A percentile compares a stretch with the other conserved stretches of the same genome.
phyloP scores from a whole-genome alignment of 768 basidiomycete species.

The Boletales sp. region DNA sequence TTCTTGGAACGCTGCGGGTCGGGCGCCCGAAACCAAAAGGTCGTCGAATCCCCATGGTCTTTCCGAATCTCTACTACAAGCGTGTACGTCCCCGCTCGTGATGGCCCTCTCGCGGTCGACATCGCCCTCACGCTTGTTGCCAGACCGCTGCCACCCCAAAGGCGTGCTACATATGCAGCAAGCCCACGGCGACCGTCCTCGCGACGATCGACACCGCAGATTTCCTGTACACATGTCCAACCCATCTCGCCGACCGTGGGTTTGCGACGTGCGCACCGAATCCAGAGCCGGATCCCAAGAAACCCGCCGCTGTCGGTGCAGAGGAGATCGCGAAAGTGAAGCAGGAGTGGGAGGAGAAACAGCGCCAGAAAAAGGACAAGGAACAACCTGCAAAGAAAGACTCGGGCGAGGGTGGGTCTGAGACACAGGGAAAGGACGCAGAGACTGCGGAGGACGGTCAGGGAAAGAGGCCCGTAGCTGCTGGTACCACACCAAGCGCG shows the following conservation, averaged over 20 bases:
- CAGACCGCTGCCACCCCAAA: constrained; percentile 77
- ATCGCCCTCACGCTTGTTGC: background rate
- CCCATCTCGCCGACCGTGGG: constrained; percentile 76
- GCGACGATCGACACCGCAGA: constrained; percentile 81
- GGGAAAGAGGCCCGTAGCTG: constrained; percentile 20
- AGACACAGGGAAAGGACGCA: constrained; percentile 11
- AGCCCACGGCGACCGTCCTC: constrained; percentile 79
- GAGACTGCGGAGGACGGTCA: constrained; percentile 14
- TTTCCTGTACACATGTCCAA: constrained; percentile 80
- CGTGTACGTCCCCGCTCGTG: constrained; percentile 51
- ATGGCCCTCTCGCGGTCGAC: background rate
- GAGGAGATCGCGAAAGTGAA: constrained; percentile 79
- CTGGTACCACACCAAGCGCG: constrained; percentile 15
- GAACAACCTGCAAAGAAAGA: constrained; percentile 1
- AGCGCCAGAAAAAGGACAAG: constrained; percentile 43
- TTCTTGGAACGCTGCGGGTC: background rate
- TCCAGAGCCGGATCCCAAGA: constrained; percentile 37
- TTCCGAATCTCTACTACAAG: constrained; percentile 86
- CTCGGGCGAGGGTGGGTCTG: constrained; percentile 32
- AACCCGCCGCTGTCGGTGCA: constrained; percentile 36
- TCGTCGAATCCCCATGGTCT: constrained; percentile 46
- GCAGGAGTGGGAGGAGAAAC: constrained; percentile 76
- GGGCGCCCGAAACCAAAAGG: background rate
- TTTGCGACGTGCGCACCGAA: constrained; percentile 59
- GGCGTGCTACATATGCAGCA: constrained; percentile 75